Base-by-base conservation (phyloP, 2,329 filamentous ascomycete species). In the Microcyclospora tardicrescens region DNA sequence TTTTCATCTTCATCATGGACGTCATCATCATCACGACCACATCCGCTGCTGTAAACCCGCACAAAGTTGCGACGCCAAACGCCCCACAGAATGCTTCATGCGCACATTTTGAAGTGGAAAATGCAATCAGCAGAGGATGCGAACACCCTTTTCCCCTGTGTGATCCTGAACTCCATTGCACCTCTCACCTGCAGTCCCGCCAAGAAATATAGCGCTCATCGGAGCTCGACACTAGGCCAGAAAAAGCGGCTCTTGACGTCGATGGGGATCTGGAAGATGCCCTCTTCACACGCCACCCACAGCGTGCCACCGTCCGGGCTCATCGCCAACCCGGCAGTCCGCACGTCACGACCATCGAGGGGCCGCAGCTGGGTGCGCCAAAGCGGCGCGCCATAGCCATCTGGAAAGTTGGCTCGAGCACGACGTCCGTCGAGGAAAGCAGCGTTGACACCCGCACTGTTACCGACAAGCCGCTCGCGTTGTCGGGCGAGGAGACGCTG, bases 201-300 rank as follows among this genome's bases (percentile, higher is more conserved):
- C 19, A 24, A 24, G 19, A 24, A 5, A 24, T 5, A 5, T 8
- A 24, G 19, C 19, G 19, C 19, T 24, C 19, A 24, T 24, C 19
- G 19, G 19, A 24, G 19, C 19, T 24, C 19, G 19, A 24, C 19
- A 24, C 19, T 24, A 8, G 19, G 19, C 43, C 59, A 62, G 31
- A 54, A 57, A 57, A 76, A 81, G 43, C 82, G 68, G 40, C 64
- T 68, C 35, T 72, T 66, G 13, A 77, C 50, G 54, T 84, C 77
- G 46, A 87, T 69, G 28, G 69, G 71, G 50, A 84, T 75, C 60
- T 86, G 80, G 52, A 84, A 84, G 38, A 87, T 79, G 40, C 82
- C 82, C 48, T 83, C 77, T 54, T 84, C 77, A 28, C 62, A 66
- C 5, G 63, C 65, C 28, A 61, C 66, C 51, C 65, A 69, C 28